Conservation (phyloP, 75 land plant genomes). For the Ceratopteris richardii region DNA sequence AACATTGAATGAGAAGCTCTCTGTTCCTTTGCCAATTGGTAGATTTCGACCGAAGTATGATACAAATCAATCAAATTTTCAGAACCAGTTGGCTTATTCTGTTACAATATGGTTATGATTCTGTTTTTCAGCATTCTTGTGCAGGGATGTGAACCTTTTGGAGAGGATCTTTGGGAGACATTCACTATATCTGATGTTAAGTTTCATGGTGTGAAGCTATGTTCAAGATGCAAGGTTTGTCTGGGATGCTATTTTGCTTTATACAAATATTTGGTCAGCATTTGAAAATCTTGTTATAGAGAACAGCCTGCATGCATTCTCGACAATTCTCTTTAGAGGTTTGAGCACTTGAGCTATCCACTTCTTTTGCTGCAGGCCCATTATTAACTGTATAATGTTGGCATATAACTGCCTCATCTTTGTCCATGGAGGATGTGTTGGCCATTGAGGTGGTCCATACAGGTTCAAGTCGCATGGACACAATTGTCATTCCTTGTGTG, state of each 20-base stretch:
- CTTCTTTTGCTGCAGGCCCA: too few species aligned
- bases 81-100: neutral
- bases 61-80: neutral
- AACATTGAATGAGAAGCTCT: constrained; percentile 53
- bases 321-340: too few species aligned
- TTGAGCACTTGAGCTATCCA: too few species aligned
- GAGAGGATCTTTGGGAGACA: constrained; percentile 80
- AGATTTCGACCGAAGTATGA: constrained; percentile 92
- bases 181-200: constrained; percentile 44
- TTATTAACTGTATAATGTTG: too few species aligned
- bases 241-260: neutral
- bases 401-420: too few species aligned
- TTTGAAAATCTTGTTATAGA: too few species aligned
- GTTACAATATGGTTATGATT: neutral
- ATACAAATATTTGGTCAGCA: neutral
- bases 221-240: constrained; percentile 84
- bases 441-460: too few species aligned
- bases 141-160: constrained; percentile 84
- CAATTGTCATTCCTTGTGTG: too few species aligned
- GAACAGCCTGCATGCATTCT: too few species aligned
- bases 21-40: constrained; percentile 54
- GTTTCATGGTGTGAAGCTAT: constrained; percentile 87
- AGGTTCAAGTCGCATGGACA: too few species aligned
- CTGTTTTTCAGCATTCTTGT: constrained; percentile 63
- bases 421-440: too few species aligned